Evolutionary conservation across 768 basidiomycete genomes (phyloP).

Genomic region (Tylopilus rubrobrunneus): DNA sequence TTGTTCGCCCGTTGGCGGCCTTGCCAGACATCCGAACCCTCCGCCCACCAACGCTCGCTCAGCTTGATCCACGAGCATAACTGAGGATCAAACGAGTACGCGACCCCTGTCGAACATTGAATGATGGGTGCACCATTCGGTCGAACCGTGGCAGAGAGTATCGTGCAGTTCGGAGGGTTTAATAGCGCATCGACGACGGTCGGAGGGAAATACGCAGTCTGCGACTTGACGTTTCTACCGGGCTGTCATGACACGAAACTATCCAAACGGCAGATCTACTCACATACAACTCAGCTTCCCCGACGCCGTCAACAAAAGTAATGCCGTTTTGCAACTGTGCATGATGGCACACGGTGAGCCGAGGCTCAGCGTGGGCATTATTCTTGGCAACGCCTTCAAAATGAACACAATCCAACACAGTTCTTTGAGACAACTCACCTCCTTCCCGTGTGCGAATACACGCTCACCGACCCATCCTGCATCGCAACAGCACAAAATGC

Average conservation of each 20-base stretch:
- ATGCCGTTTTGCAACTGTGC: conserved; percentile 55
- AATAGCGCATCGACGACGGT: conserved; percentile 60
- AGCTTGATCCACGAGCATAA: conserved; percentile 49
- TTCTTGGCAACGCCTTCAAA: conserved; percentile 37
- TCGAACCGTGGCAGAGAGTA: conserved; percentile 64
- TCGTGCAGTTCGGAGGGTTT: conserved; percentile 49
- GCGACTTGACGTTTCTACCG: conserved; percentile 73
- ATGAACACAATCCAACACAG: not conserved
- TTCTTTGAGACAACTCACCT: conserved; percentile 46
- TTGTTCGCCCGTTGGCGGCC: conserved; percentile 55
- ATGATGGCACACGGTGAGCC: conserved; percentile 69
- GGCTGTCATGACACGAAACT: conserved; percentile 5
- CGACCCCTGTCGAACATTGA: conserved; percentile 67
- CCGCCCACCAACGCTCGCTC: conserved; percentile 79
- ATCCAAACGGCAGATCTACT: conserved; percentile 12
- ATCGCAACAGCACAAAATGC: conserved; percentile 72
- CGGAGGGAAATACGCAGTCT: conserved; percentile 61
- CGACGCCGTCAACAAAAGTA: conserved; percentile 69
- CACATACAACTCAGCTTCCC: conserved; percentile 80
- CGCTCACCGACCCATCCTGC: conserved; percentile 75
- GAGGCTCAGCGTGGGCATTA: conserved; percentile 73
- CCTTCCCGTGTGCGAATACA: conserved; percentile 83
- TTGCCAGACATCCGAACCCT: conserved; percentile 88
- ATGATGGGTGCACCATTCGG: conserved; percentile 71
- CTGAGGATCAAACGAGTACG: conserved; percentile 72